Evolutionary conservation across 2,329 filamentous ascomycete genomes (phyloP), one percentile per base, ranked within the genome.

Genomic region (Raffaelea deltoideospora): DNA sequence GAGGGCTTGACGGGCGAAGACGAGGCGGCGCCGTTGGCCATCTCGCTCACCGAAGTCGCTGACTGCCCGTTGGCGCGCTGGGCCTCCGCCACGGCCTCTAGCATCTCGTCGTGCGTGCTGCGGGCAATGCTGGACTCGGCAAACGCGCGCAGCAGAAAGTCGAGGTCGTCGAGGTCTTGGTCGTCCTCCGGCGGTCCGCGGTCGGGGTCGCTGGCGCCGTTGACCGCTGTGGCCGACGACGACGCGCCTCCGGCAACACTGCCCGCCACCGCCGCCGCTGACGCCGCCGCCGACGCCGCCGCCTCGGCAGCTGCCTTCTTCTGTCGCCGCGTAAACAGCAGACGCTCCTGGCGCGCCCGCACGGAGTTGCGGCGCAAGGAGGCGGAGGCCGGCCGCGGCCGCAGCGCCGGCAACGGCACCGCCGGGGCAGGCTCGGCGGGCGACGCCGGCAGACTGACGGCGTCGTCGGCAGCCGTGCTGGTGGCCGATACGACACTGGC

Each of bases 311-410:
- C 67, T 7, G 69, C 63, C 5, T 65, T 57, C 35, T 69, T 70
- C 58, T 76, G 81, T 55, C 83, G 85, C 22, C 88, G 74, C 1
- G 87, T 94, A 52, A 81, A 98, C 1, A 98, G 70, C 51, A 93
- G 83, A 35, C 82, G 73, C 49, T 96, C 90, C 54, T 98, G 90
- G 45, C 79, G 83, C 48, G 81, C 67, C 47, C 78, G 82, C 41
- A 98, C 69, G 1, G 88, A 96, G 38, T 87, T 74, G 37, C 77
- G 76, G 20, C 86, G 76, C 50, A 76, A 81, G 44, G 0, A 79
- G 81, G 35, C 82, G 69, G 2, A 26, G 13, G 1, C 18, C 4
- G 6, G 72, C 62, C 20, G 72, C 63, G 0, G 75, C 69, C 4
- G 69, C 71, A 36, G 77, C 71, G 4, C 66, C 63, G 29, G 23